Base-by-base conservation (phyloP, 495 filamentous ascomycete genomes). In the Annulohypoxylon bovei region DNA sequence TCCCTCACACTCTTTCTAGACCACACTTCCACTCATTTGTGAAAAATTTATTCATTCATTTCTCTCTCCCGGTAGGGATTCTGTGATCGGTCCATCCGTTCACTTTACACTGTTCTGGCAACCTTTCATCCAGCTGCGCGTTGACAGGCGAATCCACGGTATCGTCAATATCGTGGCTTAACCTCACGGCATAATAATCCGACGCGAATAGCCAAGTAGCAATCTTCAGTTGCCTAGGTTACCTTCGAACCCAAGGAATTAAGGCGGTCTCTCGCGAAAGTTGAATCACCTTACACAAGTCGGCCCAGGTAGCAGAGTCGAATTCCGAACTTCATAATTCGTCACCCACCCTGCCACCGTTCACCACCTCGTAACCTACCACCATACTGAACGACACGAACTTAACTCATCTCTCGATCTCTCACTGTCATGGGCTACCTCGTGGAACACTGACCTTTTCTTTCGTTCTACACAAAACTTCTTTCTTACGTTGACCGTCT, bases 251-350 rank as follows among this genome's bases (percentile, higher is more conserved):
- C 39, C 7, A 42, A 32, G 9, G 53, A 63, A 32, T 32, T 16
- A 18, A 55, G 53, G 62, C 70, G 59, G 70, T 50, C 49, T 65
- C 53, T 54, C 55, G 39, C 65, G 57, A 60, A n/a, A 50, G 14
- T 72, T 56, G 70, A 57, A 40, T 42, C 8, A 72, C 59, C 54
- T 72, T 52, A 49, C 55, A 68, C 64, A 65, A 66, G 20, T 52
- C 39, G 32, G 57, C 44, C 62, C n/a, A n/a, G n/a, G n/a, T 67
- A 44, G 23, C 28, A 23, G 20, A 56, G 57, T 65, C 27, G 18
- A 64, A 57, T 58, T 40, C 59, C 63, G 69, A 64, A 20, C 18
- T 40, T 72, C 18, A 30, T 53, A 27, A 59, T 61, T 62, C 39
- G 14, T 46, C 18, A 18, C 42, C 30, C 11, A 50, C 18, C 59